Conservation (phyloP, 2,329 filamentous ascomycete genomes). For the Stenocarpella maydis region DNA sequence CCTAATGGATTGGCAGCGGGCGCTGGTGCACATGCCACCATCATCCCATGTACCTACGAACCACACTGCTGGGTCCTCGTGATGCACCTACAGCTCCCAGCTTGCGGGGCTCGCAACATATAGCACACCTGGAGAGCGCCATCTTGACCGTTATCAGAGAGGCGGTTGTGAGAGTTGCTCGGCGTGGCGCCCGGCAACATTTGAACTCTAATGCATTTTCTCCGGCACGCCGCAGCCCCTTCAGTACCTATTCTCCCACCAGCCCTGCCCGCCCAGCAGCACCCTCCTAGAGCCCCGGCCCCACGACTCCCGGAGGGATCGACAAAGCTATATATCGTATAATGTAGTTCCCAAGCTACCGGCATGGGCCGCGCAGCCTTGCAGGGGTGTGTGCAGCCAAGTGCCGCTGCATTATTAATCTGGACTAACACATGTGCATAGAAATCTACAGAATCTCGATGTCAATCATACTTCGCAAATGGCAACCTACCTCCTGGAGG, state of each 20-base stretch:
- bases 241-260: no score
- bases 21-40: not conserved
- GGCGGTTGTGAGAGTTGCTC: not conserved
- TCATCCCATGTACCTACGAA: not conserved
- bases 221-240: not conserved
- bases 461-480: not conserved
- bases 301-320: not conserved
- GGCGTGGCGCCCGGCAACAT: not conserved
- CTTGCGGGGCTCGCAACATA: not conserved
- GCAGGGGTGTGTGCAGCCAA: not conserved
- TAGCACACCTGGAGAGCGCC: not conserved
- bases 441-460: not conserved
- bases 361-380: not conserved
- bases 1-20: not conserved
- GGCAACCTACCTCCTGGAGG: no score
- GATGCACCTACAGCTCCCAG: not conserved
- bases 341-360: not conserved
- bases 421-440: no score
- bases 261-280: not conserved
- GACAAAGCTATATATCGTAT: constrained; percentile 5
- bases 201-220: not conserved
- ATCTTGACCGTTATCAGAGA: not conserved
- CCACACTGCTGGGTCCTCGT: not conserved
- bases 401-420: no score
- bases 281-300: no score